Evolutionary conservation across 345 rosid species (phyloP).

Genomic region (Draba incana): DNA sequence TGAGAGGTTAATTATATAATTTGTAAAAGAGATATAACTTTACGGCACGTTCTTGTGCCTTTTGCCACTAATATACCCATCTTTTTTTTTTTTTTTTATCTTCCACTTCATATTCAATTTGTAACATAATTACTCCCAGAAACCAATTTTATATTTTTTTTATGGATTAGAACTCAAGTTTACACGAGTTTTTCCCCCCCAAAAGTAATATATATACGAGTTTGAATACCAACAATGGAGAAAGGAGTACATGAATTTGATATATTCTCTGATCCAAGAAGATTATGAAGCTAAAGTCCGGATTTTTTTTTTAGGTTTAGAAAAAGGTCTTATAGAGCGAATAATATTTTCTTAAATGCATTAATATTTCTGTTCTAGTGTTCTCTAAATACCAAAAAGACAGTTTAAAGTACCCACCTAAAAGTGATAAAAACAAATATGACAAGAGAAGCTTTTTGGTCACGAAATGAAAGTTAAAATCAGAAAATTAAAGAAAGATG

Average conservation of each 20-base stretch:
- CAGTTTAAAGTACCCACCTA: constrained; percentile 18
- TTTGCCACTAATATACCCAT: constrained; percentile 34
- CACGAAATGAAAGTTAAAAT: constrained; percentile 27
- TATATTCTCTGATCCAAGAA: too few relatives aligned
- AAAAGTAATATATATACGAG: too few relatives aligned
- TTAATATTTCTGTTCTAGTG: not conserved
- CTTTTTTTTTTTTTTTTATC: not conserved
- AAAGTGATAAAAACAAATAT: constrained; percentile 1
- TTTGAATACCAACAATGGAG: too few relatives aligned
- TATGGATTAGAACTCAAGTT: not conserved
- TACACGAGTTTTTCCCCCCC: not conserved
- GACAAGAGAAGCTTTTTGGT: constrained; percentile 17
- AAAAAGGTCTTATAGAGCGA: not conserved
- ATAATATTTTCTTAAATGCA: not conserved
- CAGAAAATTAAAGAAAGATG: constrained; percentile 10
- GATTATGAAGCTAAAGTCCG: too few relatives aligned
- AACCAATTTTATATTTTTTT: not conserved
- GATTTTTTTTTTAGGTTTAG: too few relatives aligned
- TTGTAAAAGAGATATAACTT: constrained; percentile 32
- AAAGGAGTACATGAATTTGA: too few relatives aligned
- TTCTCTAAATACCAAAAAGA: constrained; percentile 1
- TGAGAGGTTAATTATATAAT: constrained; percentile 33
- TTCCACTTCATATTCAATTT: constrained; percentile 22
- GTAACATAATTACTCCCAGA: constrained; percentile 37
- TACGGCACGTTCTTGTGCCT: constrained; percentile 39